Base-by-base conservation (phyloP, 805 yeast species). In the Lachancea waltii region DNA sequence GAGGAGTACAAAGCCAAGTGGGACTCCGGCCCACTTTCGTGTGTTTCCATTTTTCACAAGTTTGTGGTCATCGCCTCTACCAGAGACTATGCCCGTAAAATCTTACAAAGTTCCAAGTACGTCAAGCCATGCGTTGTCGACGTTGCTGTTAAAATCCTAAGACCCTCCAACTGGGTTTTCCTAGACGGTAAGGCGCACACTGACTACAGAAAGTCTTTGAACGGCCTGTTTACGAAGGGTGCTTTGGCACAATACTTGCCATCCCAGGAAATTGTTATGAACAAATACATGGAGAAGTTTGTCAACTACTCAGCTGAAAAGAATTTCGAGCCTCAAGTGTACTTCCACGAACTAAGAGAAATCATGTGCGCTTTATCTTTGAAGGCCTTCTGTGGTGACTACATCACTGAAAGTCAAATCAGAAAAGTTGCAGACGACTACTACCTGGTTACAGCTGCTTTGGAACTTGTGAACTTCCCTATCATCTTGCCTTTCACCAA, bases 121-220 rank as follows among this genome's bases (percentile, higher is more conserved):
- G 97, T 87, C 45, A 87, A 87, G 63, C 98, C 98, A 5, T 92
- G 98, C 68, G 95, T 92, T 44, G 98, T 92, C 47, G 98, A 92
- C 60, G 97, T 87, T 38, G 98, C 98, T 15, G 72, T 80, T 46
- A 92, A 92, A 65, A 85, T 92, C 49, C 69, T 92, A 55, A 79
- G 97, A 64, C 97, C 97, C 33, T 72, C 90, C 32, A 92, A 90
- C 69, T 92, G 98, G 98, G 98, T 92, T 25, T 92, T 92, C 62
- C 66, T 87, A 54, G 98, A 92, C 57, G 98, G 98, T 51, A 87
- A 87, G 66, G 94, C 80, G 23, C 98, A 92, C 55, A 77, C 79
- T 42, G 98, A 92, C 64, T 92, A 90, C 67, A 80, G 98, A 65
- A 79, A 79, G 61, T 79, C 92, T 10, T 69, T 92, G 58, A 90